Conservation (phyloP, 805 yeast species). For the Candida tibetensis region DNA sequence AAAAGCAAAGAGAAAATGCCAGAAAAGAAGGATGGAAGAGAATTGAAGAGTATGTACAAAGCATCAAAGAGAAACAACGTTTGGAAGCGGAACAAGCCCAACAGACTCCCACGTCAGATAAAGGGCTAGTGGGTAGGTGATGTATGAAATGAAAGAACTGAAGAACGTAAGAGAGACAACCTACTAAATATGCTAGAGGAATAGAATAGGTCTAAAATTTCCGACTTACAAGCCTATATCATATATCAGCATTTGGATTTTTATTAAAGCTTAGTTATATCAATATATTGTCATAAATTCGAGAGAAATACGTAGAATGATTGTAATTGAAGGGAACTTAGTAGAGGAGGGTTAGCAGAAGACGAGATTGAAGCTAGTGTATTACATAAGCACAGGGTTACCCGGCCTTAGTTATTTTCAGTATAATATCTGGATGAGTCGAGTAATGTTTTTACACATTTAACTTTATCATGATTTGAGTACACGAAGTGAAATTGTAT, state of each 20-base stretch:
- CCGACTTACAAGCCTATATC: too few relatives aligned
- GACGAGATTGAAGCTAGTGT: too few relatives aligned
- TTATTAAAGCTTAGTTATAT: too few relatives aligned
- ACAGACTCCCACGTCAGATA: background rate
- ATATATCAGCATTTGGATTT: background rate
- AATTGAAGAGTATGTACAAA: constrained; percentile 57
- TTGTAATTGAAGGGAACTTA: too few relatives aligned
- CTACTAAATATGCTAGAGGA: too few relatives aligned
- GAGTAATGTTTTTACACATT: too few relatives aligned
- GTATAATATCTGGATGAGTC: background rate
- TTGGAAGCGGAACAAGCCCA: constrained; percentile 1
- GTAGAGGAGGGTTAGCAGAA: too few relatives aligned
- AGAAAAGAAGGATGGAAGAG: constrained; percentile 70
- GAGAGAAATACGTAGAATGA: too few relatives aligned
- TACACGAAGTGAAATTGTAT: too few relatives aligned
- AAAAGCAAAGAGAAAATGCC: constrained; percentile 57
- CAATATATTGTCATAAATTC: background rate
- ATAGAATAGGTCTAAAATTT: too few relatives aligned
- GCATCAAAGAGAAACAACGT: constrained; percentile 17
- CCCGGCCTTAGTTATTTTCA: background rate
- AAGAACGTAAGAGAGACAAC: background rate
- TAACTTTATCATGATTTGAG: too few relatives aligned
- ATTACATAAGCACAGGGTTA: too few relatives aligned
- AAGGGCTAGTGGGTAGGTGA: constrained; percentile 3
- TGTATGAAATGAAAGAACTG: constrained; percentile 1